phyloP scores from a whole-genome alignment of 2,329 filamentous ascomycete genomes.

The Fusarium poae region DNA sequence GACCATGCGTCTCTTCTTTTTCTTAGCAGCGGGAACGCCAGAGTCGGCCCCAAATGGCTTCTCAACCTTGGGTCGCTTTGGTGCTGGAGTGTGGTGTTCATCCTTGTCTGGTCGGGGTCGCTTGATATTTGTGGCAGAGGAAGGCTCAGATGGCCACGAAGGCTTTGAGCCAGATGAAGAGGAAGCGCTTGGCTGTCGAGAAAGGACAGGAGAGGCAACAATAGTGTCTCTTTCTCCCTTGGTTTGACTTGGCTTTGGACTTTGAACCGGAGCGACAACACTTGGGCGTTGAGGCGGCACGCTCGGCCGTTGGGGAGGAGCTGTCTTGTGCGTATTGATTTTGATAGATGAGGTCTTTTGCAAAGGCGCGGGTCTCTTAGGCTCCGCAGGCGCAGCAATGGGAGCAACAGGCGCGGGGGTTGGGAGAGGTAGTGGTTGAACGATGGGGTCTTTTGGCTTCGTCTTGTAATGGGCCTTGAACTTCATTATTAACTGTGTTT shows the following conservation, averaged over 20 bases:
- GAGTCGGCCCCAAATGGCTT: conserved; percentile 43
- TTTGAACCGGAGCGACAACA: conserved; percentile 14
- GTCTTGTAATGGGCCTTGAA: conserved; percentile 58
- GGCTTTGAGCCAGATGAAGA: conserved; percentile 40
- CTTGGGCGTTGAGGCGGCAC: conserved; percentile 37
- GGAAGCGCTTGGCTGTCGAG: conserved; percentile 45
- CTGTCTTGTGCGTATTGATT: conserved; percentile 53
- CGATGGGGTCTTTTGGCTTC: conserved; percentile 50
- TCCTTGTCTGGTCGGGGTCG: conserved; percentile 56
- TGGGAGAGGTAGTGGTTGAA: conserved; percentile 38
- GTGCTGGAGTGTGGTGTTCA: conserved; percentile 52
- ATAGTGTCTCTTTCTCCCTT: conserved; percentile 47
- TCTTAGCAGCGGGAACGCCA: conserved; percentile 30
- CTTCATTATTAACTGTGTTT: conserved; percentile 52
- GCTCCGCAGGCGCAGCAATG: conserved; percentile 29
- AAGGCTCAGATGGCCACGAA: conserved; percentile 36
- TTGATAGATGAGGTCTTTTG: conserved; percentile 57
- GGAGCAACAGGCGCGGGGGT: conserved; percentile 28
- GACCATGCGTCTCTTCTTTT: conserved; percentile 54
- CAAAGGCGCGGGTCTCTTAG: conserved; percentile 48
- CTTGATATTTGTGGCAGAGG: conserved; percentile 49
- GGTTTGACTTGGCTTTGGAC: conserved; percentile 26
- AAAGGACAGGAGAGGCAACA: conserved; percentile 43
- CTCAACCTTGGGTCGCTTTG: conserved; percentile 58
- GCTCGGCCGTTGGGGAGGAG: conserved; percentile 6